Percentiles rank a stretch among this genome's conserved stretches.
phyloP scores from a whole-genome alignment of 306 rosid species.

The Castanea sativa region DNA sequence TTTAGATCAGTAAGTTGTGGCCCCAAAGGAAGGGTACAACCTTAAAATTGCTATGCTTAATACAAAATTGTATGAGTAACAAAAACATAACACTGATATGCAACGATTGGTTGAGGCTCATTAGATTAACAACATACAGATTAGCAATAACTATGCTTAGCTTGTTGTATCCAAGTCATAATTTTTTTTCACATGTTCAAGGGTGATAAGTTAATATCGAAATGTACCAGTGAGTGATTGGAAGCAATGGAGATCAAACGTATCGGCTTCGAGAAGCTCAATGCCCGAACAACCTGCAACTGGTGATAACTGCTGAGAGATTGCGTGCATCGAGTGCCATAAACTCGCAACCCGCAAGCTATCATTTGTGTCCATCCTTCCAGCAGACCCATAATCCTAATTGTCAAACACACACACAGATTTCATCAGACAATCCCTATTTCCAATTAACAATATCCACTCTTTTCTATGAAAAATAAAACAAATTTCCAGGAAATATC shows the following conservation, averaged over 20 bases:
- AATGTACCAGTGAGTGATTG: constrained; percentile 74
- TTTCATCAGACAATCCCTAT: neutral
- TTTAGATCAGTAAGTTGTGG: too few relatives aligned
- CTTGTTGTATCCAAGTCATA: constrained; percentile 1
- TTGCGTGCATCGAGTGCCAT: constrained; percentile 89
- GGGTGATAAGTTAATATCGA: neutral
- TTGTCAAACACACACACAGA: constrained; percentile 4
- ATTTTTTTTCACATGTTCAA: neutral
- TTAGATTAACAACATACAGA: neutral
- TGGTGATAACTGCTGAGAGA: constrained; percentile 90
- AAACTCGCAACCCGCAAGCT: constrained; percentile 95
- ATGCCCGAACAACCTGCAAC: constrained; percentile 71
- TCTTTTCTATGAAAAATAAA: neutral
- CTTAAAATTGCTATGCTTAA: neutral
- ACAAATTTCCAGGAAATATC: neutral
- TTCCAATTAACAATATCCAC: neutral
- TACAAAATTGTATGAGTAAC: neutral
- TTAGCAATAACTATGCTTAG: neutral
- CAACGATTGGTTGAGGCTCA: neutral
- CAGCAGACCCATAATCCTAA: constrained; percentile 83
- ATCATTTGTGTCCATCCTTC: constrained; percentile 92
- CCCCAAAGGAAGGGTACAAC: neutral
- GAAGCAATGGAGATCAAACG: constrained; percentile 94
- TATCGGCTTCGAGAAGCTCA: constrained; percentile 94
- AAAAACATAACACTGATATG: neutral